Conservation (phyloP, 202 grass and related monocot genomes). For the Alloteropsis angusta region DNA sequence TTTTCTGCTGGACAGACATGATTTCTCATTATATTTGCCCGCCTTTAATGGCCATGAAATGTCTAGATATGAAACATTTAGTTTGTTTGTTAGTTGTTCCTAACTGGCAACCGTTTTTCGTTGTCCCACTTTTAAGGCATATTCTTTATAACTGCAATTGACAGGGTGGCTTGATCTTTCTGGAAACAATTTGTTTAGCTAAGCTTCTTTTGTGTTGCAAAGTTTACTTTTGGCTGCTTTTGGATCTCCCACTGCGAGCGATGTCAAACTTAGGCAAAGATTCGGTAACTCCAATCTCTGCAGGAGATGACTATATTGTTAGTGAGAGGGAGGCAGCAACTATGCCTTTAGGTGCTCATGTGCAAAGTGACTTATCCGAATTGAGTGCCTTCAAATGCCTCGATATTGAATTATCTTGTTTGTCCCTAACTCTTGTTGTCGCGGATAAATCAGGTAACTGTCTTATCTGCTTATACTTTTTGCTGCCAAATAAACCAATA, state of each 20-base stretch:
- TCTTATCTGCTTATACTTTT: conserved; percentile 16
- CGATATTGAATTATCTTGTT: conserved; percentile 47
- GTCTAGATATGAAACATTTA: conserved; percentile 4
- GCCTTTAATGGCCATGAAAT: conserved; percentile 7
- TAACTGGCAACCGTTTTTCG: neutral
- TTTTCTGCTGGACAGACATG: neutral
- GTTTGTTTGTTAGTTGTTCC: conserved; percentile 11
- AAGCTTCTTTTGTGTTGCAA: conserved; percentile 54
- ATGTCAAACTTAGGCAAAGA: conserved; percentile 24
- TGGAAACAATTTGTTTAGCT: conserved; percentile 61
- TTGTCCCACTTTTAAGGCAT: conserved; percentile 28
- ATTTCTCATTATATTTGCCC: conserved; percentile 9
- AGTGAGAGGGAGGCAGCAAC: conserved; percentile 12
- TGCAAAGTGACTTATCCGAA: conserved; percentile 28
- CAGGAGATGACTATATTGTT: conserved; percentile 27
- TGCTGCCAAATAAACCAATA: conserved; percentile 22
- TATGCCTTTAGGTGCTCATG: conserved; percentile 29
- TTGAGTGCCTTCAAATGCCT: conserved; percentile 41
- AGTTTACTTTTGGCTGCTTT: conserved; percentile 45
- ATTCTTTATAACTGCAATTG: conserved; percentile 31
- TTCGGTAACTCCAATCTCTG: conserved; percentile 12
- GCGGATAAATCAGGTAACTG: conserved; percentile 50
- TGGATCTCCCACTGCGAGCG: conserved; percentile 28
- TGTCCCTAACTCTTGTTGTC: conserved; percentile 53
- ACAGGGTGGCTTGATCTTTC: conserved; percentile 74